A percentile compares a stretch with the other conserved stretches of the same genome.
phyloP scores from a whole-genome alignment of 2,329 filamentous ascomycete species.

The Stenocarpella maydis region DNA sequence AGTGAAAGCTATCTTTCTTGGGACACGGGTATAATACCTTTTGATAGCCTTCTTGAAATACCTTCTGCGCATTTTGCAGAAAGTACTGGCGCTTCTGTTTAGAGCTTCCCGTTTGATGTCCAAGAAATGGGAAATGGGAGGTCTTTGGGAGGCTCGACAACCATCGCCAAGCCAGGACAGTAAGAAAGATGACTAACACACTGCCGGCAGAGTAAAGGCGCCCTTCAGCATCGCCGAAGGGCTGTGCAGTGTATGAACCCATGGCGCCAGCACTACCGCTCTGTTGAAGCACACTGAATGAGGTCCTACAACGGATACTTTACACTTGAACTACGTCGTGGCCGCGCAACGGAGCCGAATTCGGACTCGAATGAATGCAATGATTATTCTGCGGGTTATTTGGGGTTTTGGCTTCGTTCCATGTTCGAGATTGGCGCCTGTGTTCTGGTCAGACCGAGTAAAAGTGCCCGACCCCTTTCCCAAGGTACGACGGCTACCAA shows the following conservation, averaged over 20 bases:
- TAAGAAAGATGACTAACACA: background rate
- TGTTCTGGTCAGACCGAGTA: no score
- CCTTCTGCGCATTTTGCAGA: constrained; percentile 17
- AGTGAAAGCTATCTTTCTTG: background rate
- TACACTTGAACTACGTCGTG: background rate
- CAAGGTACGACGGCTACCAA: constrained; percentile 41
- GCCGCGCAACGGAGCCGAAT: background rate
- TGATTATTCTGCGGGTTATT: background rate
- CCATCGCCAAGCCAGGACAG: constrained; percentile 1
- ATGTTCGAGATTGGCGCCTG: background rate
- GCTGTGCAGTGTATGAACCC: background rate
- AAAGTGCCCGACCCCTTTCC: constrained; percentile 8
- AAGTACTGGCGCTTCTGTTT: constrained; percentile 16
- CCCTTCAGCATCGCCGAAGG: constrained; percentile 6
- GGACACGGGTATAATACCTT: background rate
- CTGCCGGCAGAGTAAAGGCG: background rate
- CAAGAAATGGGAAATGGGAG: constrained; percentile 3
- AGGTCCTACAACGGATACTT: background rate
- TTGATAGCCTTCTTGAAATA: constrained; percentile 7
- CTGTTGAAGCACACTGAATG: background rate
- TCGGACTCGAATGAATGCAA: background rate
- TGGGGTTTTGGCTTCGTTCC: no score
- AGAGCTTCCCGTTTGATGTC: constrained; percentile 4
- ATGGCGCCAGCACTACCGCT: background rate
- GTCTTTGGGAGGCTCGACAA: background rate